Evolutionary conservation across 305 asterid genomes (phyloP).

Genomic region (Plantago lanceolata): DNA sequence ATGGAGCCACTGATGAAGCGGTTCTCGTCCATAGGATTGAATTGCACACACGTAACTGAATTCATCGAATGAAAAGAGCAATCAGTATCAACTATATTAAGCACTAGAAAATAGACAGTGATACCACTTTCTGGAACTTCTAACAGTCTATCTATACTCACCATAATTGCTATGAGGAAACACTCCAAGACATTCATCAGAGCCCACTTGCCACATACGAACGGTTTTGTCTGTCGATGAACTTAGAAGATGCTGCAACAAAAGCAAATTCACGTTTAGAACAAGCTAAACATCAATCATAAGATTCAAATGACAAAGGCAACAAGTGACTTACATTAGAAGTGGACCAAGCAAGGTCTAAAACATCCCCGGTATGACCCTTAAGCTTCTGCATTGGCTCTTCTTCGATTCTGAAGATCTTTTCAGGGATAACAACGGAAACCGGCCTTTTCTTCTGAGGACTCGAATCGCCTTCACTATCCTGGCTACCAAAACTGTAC

Average conservation of each 20-base stretch:
- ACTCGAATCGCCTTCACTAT: constrained; percentile 4
- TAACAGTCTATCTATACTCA: constrained; percentile 22
- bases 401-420: constrained; percentile 53
- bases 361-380: constrained; percentile 53
- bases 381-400: constrained; percentile 45
- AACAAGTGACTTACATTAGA: constrained; percentile 54
- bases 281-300: not conserved
- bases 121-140: not conserved
- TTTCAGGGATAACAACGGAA: constrained; percentile 47
- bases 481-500: constrained; percentile 24
- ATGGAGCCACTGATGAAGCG: constrained; percentile 72
- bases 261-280: constrained; percentile 6
- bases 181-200: constrained; percentile 49
- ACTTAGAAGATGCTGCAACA: constrained; percentile 66
- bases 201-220: constrained; percentile 63
- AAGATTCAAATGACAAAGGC: not conserved
- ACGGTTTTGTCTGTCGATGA: constrained; percentile 70
- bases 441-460: constrained; percentile 27
- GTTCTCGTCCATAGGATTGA: constrained; percentile 70
- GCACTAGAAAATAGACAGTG: not conserved
- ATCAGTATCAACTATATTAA: constrained; percentile 1
- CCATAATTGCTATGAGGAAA: constrained; percentile 72
- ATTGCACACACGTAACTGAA: constrained; percentile 79
- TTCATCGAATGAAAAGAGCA: constrained; percentile 11
- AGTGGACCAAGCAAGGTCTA: constrained; percentile 80